These are phyloP conservation scores for Bipolaris victoriae DNA, from an alignment of 2,329 filamentous ascomycete genomes.

Conservation along the genomic window DNA sequence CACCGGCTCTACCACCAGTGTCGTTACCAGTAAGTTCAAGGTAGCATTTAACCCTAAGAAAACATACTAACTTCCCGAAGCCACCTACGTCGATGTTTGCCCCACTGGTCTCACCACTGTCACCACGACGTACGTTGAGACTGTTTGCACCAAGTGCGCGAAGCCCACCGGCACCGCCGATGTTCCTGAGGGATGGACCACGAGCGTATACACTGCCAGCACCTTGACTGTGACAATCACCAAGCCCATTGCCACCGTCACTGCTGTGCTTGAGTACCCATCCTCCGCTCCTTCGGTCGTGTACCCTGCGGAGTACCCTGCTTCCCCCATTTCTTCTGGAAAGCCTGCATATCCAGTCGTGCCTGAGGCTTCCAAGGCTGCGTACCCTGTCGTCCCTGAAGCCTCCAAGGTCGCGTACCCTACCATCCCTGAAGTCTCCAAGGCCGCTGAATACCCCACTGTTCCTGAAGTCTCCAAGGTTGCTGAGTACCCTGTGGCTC, in stretches of 20 bases:
- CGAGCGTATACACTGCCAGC: constrained; percentile 38
- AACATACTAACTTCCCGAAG: constrained; percentile 4
- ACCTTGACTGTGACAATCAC: constrained; percentile 43
- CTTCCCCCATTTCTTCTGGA: not conserved
- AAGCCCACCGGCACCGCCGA: constrained; percentile 27
- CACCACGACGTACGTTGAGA: constrained; percentile 40
- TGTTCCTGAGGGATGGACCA: constrained; percentile 42
- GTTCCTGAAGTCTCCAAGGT: constrained; percentile 1
- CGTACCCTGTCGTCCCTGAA: not conserved
- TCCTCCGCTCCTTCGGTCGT: constrained; percentile 12
- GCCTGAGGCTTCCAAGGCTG: constrained; percentile 3
- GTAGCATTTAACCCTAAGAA: not conserved
- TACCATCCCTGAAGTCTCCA: not conserved
- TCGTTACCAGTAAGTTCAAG: constrained; percentile 28
- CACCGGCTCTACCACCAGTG: constrained; percentile 21
- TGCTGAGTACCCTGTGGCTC: constrained; percentile 4
- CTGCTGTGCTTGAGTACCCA: constrained; percentile 25
- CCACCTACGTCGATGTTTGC: constrained; percentile 47
- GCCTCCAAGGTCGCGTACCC: constrained; percentile 9
- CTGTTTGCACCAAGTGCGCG: constrained; percentile 31
- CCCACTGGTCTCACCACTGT: constrained; percentile 44
- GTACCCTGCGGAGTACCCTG: constrained; percentile 14
- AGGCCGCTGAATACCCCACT: not conserved
- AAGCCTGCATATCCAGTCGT: constrained; percentile 11
- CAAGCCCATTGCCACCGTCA: constrained; percentile 34